A percentile compares a stretch with the other conserved stretches of the same genome.
Evolutionary conservation across 306 rosid species (phyloP).

Genomic region (Lathyrus aphaca): DNA sequence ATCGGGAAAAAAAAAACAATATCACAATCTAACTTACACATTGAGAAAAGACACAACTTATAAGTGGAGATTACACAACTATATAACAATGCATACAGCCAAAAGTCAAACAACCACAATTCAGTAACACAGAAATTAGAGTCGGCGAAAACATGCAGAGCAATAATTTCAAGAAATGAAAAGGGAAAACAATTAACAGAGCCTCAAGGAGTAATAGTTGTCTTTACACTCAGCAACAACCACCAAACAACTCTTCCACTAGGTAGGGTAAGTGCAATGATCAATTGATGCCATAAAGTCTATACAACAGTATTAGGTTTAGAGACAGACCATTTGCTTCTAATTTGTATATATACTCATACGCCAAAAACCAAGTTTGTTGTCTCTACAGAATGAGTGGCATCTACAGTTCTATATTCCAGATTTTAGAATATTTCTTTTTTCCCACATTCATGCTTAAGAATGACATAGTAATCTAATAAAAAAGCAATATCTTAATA

Average conservation of each 20-base stretch:
- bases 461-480: not conserved
- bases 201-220: not conserved
- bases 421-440: not conserved
- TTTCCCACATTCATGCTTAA: not conserved
- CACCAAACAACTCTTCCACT: not conserved
- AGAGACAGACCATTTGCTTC: not conserved
- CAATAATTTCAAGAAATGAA: conserved; percentile 15
- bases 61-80: conserved; percentile 26
- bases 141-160: conserved; percentile 17
- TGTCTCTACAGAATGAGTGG: not conserved
- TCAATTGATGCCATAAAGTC: not conserved
- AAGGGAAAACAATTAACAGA: conserved; percentile 13
- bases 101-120: conserved; percentile 17
- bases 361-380: not conserved
- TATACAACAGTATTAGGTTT: conserved; percentile 1
- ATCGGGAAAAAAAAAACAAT: conserved; percentile 12
- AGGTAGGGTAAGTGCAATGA: not conserved
- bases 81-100: not conserved
- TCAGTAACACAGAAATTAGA: conserved; percentile 6
- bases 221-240: not conserved
- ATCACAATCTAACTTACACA: conserved; percentile 37
- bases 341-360: not conserved
- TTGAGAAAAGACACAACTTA: conserved; percentile 26
- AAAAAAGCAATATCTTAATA: not conserved
- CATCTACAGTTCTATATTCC: not conserved